A percentile compares a stretch with the other conserved stretches of the same genome.
Evolutionary conservation across 306 rosid genomes (phyloP).

Genomic region (Clitoria ternatea): DNA sequence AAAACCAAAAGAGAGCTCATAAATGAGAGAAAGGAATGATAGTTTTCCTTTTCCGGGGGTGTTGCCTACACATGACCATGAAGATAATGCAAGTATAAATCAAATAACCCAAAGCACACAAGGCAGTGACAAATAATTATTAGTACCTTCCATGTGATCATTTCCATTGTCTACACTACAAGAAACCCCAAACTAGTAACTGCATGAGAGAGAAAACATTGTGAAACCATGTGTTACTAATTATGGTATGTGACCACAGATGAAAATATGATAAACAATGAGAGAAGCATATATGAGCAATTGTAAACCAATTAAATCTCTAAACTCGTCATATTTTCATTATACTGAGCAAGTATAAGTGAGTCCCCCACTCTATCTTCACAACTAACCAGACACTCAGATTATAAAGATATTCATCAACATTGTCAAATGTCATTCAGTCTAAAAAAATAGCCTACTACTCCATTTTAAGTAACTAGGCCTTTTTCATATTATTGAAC

Average conservation of each 20-base stretch:
- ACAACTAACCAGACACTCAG: background rate
- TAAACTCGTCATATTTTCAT: background rate
- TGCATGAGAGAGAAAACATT: background rate
- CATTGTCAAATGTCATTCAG: background rate
- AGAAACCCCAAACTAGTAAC: conserved; percentile 26
- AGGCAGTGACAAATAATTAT: conserved; percentile 5
- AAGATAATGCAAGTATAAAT: background rate
- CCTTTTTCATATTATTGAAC: background rate
- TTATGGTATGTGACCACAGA: background rate
- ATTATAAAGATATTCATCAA: background rate
- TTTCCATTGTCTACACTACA: conserved; percentile 17
- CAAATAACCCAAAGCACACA: background rate
- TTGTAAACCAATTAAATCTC: background rate
- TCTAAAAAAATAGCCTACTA: background rate
- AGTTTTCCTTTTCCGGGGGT: background rate
- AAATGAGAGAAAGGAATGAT: background rate
- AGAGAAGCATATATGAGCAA: background rate
- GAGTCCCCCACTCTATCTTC: background rate
- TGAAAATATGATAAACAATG: background rate
- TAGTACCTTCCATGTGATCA: conserved; percentile 11
- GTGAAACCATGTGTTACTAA: background rate
- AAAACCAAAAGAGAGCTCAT: background rate
- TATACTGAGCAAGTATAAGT: background rate
- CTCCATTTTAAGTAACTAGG: background rate
- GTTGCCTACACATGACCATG: background rate